Evolutionary conservation across 2,329 filamentous ascomycete species (phyloP), one percentile per base, ranked within the genome.

Genomic region (Cladosporium sp.): DNA sequence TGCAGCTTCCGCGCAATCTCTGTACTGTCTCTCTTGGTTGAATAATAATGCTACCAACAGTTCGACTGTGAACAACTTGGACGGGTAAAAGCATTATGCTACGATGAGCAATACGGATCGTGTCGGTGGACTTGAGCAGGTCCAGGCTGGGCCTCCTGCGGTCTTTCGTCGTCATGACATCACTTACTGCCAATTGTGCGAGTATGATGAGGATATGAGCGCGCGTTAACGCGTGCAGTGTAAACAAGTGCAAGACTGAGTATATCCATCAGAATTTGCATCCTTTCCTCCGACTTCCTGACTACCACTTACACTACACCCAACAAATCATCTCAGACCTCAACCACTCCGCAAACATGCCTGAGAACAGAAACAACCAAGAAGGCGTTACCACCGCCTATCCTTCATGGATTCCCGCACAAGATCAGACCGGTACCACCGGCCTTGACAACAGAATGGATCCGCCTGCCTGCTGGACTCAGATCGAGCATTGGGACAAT

Each of bases 391-490:
- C 49, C 52, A 73, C 72, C 31, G 73, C 72, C 49, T 74, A 73
- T 66, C 69, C 69, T 35, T 46, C 63, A 56, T 67, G 67, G 66
- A 69, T 75, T 55, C 69, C 71, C 52, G 59, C 70, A 8, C 74
- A 76, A 56, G 69, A 75, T 62, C 75, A 76, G 62, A 66, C 68
- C n/a, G 75, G 74, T 18, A 71, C 71, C 5, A 71, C 73, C 2
- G 75, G 74, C 46, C 69, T 75, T 14, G 75, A 76, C 65, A 66
- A 68, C n/a, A 70, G 73, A 26, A 70, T 76, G 61, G 68, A 74
- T 21, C 73, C 74, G 5, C 66, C 68, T 23, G 75, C 75, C 44
- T 72, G 72, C 67, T 76, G 71, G 70, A 73, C 74, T 14, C 72
- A 76, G 67, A 70, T 76, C 31, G 75, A 76, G 52, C 72, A 67